Evolutionary conservation across 805 yeast genomes (phyloP), one percentile per base, ranked within the genome.

Genomic region (Candida pini): DNA sequence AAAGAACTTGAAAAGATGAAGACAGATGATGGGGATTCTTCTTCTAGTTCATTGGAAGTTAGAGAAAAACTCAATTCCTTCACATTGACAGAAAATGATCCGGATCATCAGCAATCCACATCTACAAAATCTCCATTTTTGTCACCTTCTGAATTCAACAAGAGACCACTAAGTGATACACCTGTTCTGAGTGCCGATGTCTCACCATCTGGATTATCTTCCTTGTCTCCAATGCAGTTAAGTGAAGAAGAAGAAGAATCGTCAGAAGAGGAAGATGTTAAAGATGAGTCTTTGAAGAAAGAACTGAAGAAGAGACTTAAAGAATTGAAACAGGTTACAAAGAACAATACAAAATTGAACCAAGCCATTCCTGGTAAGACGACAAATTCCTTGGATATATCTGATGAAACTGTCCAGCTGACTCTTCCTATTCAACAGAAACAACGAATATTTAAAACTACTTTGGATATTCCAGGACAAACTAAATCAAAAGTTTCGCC

Each of bases 391-490:
- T 9, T 26, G 14, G 30, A 32, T 13, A 12, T 12, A 5, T 12
- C 10, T 7, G 13, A 22, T 12, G 13, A 22, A 12, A 22, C 10
- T 13, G n/a, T 16, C 9, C 27, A 9, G 17, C 38, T 13, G 30
- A 13, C 15, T 4, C 21, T 4, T 20, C 31, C 5, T 28, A 32
- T 5, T 28, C 28, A 26, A 8, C 14, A 26, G 10, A 27, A 30
- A 18, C n/a, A 33, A 15, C 41, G 40, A 4, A 22, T 26, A 12
- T 31, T 40, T 16, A 46, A 44, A 33, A 84, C 95, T 6, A 86
- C 96, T 0, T 69, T 89, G 30, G 95, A 88, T 53, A 84, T 90
- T 6, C 96, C 97, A 0, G 97, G 97, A 1, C 81, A 87, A 41
- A 88, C 97, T 0, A 73, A 82, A 31, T 79, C 89, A 1, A 78